Base-by-base conservation (phyloP, 1,284 basidiomycete genomes). In the Chalciporus sp. region DNA sequence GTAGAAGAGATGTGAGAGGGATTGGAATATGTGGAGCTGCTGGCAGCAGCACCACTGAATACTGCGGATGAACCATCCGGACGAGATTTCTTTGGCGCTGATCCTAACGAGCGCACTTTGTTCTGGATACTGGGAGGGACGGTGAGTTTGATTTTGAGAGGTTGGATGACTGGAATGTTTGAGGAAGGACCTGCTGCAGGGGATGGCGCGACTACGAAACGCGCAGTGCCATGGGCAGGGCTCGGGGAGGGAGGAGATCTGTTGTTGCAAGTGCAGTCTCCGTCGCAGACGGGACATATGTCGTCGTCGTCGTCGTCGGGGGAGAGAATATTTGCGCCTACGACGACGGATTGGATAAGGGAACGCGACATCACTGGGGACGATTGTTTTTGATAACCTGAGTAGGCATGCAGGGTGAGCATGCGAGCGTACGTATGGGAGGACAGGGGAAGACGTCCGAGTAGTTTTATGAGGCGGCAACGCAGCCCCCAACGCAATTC, bases 241-340 rank as follows among this genome's bases (percentile, higher is more conserved):
- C 60, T 62, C 60, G 57, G 58, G n/a, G 61, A 52, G 52, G 59
- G 55, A 55, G 53, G 69, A 64, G 68, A 68, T 70, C 70, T 72
- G 65, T 74, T 76, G 77, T 74, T 72, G 76, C 89, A 92, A 35
- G 86, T 90, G 76, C 89, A 92, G 66, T 89, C 85, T 67, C 86
- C 85, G 78, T 90, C 89, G 87, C 89, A 92, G 60, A 91, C 87
- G 17, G 87, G 88, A 71, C 89, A 92, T 58, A 91, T 89, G 70
- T 90, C 85, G 82, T 83, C 80, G 78, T 90, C 85, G 74, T 83
- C 81, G 72, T 81, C 79, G 71, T 76, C 74, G 62, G 57, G 65
- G 46, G 58, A 67, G 58, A 65, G 63, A 53, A 58, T 62, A 60
- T 68, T 67, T 66, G 66, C 70, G 71, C 62, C 35, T 66, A 56